These are phyloP conservation scores for Clitoria ternatea DNA, from an alignment of 306 rosid species.

Conservation along the genomic window DNA sequence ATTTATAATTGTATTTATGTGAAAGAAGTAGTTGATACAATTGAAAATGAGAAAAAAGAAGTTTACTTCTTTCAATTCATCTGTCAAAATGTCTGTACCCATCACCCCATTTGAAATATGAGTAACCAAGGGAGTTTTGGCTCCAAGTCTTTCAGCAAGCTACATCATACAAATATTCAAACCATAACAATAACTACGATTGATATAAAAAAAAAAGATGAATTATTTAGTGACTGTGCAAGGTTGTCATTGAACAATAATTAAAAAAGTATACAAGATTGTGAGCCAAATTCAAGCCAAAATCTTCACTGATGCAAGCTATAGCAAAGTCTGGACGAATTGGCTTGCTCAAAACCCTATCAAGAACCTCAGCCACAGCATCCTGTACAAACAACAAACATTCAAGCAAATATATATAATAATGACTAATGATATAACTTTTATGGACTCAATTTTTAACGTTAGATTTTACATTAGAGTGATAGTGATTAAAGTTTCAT, in stretches of 20 bases:
- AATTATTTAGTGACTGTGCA: neutral
- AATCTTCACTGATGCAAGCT: conserved; percentile 26
- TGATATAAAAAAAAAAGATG: neutral
- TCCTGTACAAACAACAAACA: conserved; percentile 16
- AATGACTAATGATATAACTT: too few species aligned
- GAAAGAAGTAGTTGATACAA: neutral
- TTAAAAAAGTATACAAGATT: neutral
- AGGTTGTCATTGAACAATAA: neutral
- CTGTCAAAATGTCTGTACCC: conserved; percentile 4
- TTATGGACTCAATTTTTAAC: too few species aligned
- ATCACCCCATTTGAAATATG: conserved; percentile 24
- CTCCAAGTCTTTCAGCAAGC: conserved; percentile 15
- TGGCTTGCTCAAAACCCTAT: conserved; percentile 43
- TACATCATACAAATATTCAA: neutral
- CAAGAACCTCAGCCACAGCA: conserved; percentile 48
- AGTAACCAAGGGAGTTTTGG: conserved; percentile 23
- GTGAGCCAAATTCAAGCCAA: conserved; percentile 20
- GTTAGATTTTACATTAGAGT: too few species aligned
- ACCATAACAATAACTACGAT: neutral
- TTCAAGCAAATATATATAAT: too few species aligned
- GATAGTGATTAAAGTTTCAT: too few species aligned
- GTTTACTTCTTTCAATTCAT: conserved; percentile 16
- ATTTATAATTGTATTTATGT: neutral
- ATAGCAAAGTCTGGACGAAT: conserved; percentile 51
- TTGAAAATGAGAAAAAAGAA: neutral